phyloP scores from a whole-genome alignment of 371 early-diverging fungal genomes.

The Dichotomocladium elegans region DNA sequence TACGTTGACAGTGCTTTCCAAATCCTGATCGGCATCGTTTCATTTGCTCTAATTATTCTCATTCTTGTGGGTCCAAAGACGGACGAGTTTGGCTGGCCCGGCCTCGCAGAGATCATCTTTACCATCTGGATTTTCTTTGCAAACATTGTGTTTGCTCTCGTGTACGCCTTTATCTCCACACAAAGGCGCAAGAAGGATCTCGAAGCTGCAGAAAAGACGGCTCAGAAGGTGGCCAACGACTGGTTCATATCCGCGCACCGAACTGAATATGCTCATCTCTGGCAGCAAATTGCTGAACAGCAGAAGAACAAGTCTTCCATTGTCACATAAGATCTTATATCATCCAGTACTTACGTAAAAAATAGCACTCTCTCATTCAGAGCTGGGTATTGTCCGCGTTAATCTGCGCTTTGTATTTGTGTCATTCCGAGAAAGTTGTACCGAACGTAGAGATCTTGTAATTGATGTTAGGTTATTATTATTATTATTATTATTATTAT shows the following conservation, averaged over 20 bases:
- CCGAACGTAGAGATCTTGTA: neutral
- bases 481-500: neutral
- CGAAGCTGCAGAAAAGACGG: neutral
- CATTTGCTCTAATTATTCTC: neutral
- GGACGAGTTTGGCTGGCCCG: neutral
- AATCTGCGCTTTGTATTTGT: no score
- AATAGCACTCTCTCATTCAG: no score
- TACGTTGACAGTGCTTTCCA: constrained; percentile 2
- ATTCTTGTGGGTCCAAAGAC: neutral
- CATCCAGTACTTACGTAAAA: no score
- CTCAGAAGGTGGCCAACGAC: neutral
- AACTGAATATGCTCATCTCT: neutral
- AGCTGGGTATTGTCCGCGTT: no score
- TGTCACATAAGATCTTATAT: no score
- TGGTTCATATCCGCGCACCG: neutral
- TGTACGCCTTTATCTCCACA: constrained; percentile 1
- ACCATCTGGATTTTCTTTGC: constrained; percentile 8
- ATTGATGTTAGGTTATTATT: neutral
- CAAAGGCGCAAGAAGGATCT: neutral
- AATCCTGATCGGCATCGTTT: constrained; percentile 1
- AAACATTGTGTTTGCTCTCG: constrained; percentile 1
- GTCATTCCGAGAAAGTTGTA: neutral
- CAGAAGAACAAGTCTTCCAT: no score
- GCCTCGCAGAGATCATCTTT: constrained; percentile 1
- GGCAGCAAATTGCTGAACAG: neutral